Conservation (phyloP, 352 stramenopile species). For the Pythium utonaiense region DNA sequence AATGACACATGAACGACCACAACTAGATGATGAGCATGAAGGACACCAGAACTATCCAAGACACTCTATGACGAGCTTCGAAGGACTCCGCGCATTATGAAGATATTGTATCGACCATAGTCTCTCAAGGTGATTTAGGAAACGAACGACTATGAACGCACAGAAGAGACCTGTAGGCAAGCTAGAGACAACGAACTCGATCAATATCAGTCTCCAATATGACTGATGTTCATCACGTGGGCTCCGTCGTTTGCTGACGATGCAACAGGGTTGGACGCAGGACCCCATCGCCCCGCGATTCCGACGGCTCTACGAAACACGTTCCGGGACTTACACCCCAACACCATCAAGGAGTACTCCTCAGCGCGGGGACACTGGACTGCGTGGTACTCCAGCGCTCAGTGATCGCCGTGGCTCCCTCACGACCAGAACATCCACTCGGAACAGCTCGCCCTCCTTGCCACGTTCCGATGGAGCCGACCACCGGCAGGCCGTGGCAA, state of each 20-base stretch:
- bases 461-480: not conserved
- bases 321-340: not conserved
- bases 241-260: not conserved
- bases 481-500: not conserved
- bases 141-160: not conserved
- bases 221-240: slow-evolving; percentile 6
- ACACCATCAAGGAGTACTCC: not conserved
- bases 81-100: too few relatives aligned
- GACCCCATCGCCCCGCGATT: not conserved
- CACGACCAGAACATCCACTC: slow-evolving; percentile 1
- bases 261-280: not conserved
- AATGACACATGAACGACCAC: not conserved
- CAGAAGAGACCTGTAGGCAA: not conserved
- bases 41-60: not conserved
- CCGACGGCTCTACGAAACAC: not conserved
- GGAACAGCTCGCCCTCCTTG: slow-evolving; percentile 7
- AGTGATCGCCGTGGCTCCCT: not conserved
- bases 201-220: not conserved
- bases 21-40: not conserved
- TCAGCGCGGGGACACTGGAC: not conserved
- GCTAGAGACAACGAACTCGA: not conserved
- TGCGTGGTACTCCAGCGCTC: not conserved
- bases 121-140: not conserved
- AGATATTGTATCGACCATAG: not conserved
- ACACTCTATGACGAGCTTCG: too few relatives aligned